A percentile compares a stretch with the other conserved stretches of the same genome.
Conservation (phyloP, 2,329 filamentous ascomycete species). For the Exophiala oligosperma region DNA sequence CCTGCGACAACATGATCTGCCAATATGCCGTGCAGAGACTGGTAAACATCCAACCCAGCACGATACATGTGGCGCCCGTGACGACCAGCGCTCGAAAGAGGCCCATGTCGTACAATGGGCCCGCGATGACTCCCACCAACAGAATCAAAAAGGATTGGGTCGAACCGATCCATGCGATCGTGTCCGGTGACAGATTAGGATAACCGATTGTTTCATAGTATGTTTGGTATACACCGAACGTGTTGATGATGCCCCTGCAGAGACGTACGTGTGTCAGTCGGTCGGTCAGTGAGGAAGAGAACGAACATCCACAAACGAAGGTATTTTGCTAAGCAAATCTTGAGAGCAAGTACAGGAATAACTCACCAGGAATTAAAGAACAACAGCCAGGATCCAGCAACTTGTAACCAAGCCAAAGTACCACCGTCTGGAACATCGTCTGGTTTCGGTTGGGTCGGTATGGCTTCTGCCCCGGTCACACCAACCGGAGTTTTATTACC, state of each 20-base stretch:
- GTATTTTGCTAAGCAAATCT: no score
- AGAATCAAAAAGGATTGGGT: constrained; percentile 49
- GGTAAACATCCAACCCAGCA: constrained; percentile 41
- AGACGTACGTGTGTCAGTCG: background rate
- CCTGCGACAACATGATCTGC: constrained; percentile 57
- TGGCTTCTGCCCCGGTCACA: background rate
- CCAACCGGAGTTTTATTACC: background rate
- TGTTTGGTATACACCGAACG: constrained; percentile 31
- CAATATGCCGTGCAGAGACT: constrained; percentile 47
- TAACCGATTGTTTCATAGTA: constrained; percentile 26
- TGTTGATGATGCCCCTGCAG: constrained; percentile 24
- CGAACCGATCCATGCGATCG: constrained; percentile 52
- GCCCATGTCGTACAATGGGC: constrained; percentile 45
- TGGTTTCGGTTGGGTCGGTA: background rate
- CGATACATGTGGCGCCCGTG: constrained; percentile 26
- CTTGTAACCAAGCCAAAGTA: background rate
- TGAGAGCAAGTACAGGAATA: background rate
- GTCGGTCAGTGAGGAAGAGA: background rate
- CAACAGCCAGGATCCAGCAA: background rate
- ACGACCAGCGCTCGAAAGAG: constrained; percentile 34
- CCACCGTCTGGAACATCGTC: background rate
- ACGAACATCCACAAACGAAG: no score
- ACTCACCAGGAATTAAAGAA: constrained; percentile 1
- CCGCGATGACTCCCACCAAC: constrained; percentile 43
- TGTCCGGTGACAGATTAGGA: constrained; percentile 35